phyloP scores from a whole-genome alignment of 2,329 filamentous ascomycete genomes.

The Neocucurbitaria cava region DNA sequence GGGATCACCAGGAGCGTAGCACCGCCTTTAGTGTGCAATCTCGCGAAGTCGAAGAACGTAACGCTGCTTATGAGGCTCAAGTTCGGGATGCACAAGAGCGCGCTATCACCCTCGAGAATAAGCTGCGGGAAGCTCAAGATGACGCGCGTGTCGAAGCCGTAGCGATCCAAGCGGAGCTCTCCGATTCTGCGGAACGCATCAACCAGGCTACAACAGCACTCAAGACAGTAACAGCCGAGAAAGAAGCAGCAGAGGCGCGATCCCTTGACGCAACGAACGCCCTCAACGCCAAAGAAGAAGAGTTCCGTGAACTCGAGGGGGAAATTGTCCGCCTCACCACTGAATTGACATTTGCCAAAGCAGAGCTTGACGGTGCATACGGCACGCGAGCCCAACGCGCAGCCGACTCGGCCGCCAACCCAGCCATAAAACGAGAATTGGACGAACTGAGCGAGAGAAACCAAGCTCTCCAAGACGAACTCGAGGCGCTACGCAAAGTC shows the following conservation, averaged over 20 bases:
- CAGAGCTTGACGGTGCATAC: constrained; percentile 94
- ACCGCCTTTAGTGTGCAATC: constrained; percentile 28
- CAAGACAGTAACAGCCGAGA: constrained; percentile 33
- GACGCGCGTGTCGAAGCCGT: constrained; percentile 43
- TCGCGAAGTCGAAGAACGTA: constrained; percentile 31
- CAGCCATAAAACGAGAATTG: constrained; percentile 66
- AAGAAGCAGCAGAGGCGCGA: constrained; percentile 42
- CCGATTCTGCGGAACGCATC: constrained; percentile 42
- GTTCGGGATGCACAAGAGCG: constrained; percentile 42
- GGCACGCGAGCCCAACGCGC: constrained; percentile 75
- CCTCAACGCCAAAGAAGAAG: constrained; percentile 44
- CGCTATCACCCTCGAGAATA: constrained; percentile 40
- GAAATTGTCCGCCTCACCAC: constrained; percentile 72
- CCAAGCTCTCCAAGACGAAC: constrained; percentile 50
- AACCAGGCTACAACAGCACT: constrained; percentile 36
- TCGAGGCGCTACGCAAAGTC: constrained; percentile 52
- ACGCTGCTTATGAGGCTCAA: constrained; percentile 40
- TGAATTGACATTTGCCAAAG: constrained; percentile 86
- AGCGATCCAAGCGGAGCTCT: constrained; percentile 47
- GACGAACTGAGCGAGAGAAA: constrained; percentile 60
- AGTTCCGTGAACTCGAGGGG: constrained; percentile 59
- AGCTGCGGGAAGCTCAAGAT: constrained; percentile 42
- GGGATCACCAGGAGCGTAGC: constrained; percentile 38
- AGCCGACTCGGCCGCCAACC: constrained; percentile 66
- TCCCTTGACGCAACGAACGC: constrained; percentile 35